Base-by-base conservation (phyloP, 1,284 basidiomycete species). In the Macrocystidia cucumis region DNA sequence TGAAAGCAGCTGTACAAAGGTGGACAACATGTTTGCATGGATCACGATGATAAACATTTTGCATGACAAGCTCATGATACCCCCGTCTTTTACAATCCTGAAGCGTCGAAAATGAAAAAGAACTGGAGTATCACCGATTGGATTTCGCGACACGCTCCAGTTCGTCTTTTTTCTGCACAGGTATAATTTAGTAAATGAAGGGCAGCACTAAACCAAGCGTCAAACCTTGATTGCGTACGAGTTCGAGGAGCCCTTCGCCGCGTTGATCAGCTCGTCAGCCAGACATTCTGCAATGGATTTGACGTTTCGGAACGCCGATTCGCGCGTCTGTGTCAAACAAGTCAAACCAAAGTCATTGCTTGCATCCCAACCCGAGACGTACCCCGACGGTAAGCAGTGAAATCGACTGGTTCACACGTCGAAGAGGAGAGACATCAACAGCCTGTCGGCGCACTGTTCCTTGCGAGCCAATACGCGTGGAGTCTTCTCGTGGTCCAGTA, bases 181-280 rank as follows among this genome's bases (percentile, higher is more conserved):
- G n/a, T 21, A 17, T 21, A 16, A 38, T 20, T 45, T 39, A 37
- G 13, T 29, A 12, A n/a, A 41, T 27, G 12, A 8, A 28, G 9
- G 14, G 16, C 13, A 16, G 25, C 4, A 18, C 16, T 21, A 12
- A 23, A 33, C 19, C 32, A 6, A 13, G 26, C 12, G 49, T 69
- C n/a, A 32, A 32, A 84, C 86, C 84, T 96, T 96, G 80, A 98
- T 98, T 51, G 96, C 95, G 64, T 97, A 99, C 45, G 95, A 98
- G 87, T 99, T 99, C 57, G 93, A 98, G 42, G 96, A 98, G 49
- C 96, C 96, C 78, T 99, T 98, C 55, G 96, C 96, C 43, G 96
- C 96, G 69, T 99, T 98, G 80, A 98, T 98, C 55, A 99, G 86
- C 69, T 99, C 96, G 62, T 99, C 96, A 48, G 96, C 96, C 44